phyloP scores from a whole-genome alignment of 108 stramenopile genomes.

The Pseudonitzschia multistriata region DNA sequence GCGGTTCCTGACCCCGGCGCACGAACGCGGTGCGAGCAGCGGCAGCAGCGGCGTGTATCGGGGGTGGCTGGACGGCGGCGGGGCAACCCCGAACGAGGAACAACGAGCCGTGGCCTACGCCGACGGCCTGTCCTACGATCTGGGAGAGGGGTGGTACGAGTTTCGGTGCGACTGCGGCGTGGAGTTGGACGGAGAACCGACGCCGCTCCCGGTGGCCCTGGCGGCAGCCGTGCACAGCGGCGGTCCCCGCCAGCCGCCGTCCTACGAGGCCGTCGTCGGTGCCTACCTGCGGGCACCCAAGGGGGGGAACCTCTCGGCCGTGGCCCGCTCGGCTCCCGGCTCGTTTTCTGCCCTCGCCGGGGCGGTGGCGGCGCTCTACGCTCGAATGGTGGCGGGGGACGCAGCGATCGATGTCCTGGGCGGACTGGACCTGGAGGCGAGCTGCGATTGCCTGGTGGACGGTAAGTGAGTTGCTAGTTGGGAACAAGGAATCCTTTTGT shows the following conservation, averaged over 20 bases:
- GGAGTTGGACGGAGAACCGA: neutral
- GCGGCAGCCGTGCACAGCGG: neutral
- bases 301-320: slow-evolving; percentile 57
- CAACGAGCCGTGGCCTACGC: slow-evolving; percentile 47
- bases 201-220: neutral
- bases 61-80: slow-evolving; percentile 67
- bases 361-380: slow-evolving; percentile 68
- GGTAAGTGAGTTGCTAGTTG: no score
- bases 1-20: slow-evolving; percentile 72
- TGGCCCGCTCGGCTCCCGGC: slow-evolving; percentile 31
- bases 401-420: slow-evolving; percentile 37
- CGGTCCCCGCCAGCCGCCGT: neutral
- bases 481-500: no score
- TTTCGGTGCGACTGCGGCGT: slow-evolving; percentile 54
- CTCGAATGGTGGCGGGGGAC: slow-evolving; percentile 73
- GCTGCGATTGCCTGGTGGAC: slow-evolving; percentile 27
- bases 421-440: slow-evolving; percentile 38
- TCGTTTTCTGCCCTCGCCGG: slow-evolving; percentile 42
- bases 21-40: neutral
- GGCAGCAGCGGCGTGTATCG: slow-evolving; percentile 39
- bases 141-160: slow-evolving; percentile 76
- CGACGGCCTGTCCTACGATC: slow-evolving; percentile 72
- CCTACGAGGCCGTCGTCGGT: slow-evolving; percentile 13
- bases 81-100: neutral
- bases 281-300: slow-evolving; percentile 40